Conservation (phyloP, 441 rosid genomes). For the Jatropha multifida region DNA sequence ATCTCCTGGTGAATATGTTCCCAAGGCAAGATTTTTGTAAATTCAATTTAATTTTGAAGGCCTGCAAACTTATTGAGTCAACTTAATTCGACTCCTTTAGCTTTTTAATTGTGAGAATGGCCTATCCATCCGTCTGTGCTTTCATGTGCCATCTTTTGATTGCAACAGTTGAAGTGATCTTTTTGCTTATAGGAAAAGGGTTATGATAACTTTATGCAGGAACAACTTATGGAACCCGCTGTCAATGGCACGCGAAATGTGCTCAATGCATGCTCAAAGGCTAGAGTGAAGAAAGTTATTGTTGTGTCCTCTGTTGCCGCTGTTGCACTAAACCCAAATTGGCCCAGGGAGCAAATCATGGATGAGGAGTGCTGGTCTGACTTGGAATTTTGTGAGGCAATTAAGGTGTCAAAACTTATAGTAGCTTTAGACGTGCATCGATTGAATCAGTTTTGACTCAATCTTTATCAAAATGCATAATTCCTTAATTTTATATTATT, state of each 20-base stretch:
- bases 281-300: constrained; percentile 63
- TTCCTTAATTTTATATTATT: not conserved
- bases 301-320: constrained; percentile 72
- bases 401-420: constrained; percentile 38
- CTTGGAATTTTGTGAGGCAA: constrained; percentile 62
- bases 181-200: not conserved
- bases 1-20: constrained; percentile 44
- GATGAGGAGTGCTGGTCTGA: constrained; percentile 82
- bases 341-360: constrained; percentile 52
- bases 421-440: not conserved
- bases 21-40: constrained; percentile 37
- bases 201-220: constrained; percentile 30
- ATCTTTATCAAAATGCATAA: too few relatives aligned
- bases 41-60: not conserved
- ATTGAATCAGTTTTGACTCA: not conserved
- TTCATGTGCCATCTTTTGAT: not conserved
- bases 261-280: constrained; percentile 59
- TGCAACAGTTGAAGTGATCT: not conserved
- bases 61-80: not conserved
- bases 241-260: constrained; percentile 68
- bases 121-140: not conserved
- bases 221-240: constrained; percentile 77
- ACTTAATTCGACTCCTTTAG: not conserved
- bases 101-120: not conserved
- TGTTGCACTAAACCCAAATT: constrained; percentile 57